phyloP scores from a whole-genome alignment of 2,329 filamentous ascomycete species.

The Fusarium austroafricanum region DNA sequence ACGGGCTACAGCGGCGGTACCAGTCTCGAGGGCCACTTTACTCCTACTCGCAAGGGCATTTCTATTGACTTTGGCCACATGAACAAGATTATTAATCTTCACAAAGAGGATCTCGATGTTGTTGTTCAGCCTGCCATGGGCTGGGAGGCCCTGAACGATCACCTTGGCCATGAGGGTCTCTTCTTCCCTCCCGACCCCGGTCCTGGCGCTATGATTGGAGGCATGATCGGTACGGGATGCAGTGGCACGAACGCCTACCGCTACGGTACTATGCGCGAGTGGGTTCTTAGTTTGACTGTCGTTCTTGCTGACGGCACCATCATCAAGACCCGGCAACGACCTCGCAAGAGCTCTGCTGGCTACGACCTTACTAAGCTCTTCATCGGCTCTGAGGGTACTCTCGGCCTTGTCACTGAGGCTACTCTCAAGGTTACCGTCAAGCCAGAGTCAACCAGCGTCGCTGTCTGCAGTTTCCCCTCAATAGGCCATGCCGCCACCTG shows the following conservation, averaged over 20 bases:
- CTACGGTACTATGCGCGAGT: slow-evolving; percentile 95
- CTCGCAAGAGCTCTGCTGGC: slow-evolving; percentile 88
- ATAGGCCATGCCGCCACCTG: slow-evolving; percentile 81
- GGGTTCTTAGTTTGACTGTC: slow-evolving; percentile 88
- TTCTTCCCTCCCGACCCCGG: slow-evolving; percentile 95
- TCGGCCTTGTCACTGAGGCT: slow-evolving; percentile 91
- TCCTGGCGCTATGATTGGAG: slow-evolving; percentile 91
- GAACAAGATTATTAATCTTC: slow-evolving; percentile 81
- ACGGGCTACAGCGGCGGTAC: slow-evolving; percentile 90
- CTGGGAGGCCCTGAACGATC: slow-evolving; percentile 87
- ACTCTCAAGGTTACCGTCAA: slow-evolving; percentile 87
- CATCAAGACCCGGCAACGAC: slow-evolving; percentile 88
- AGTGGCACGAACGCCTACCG: slow-evolving; percentile 90
- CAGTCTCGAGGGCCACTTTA: slow-evolving; percentile 89
- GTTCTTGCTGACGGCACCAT: slow-evolving; percentile 91
- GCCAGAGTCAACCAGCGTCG: slow-evolving; percentile 83
- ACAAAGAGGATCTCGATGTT: slow-evolving; percentile 82
- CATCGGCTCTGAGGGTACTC: slow-evolving; percentile 90
- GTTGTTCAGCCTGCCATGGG: slow-evolving; percentile 84
- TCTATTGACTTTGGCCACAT: slow-evolving; percentile 89
- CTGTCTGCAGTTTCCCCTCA: slow-evolving; percentile 70
- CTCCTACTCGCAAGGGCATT: slow-evolving; percentile 83
- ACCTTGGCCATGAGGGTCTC: slow-evolving; percentile 76
- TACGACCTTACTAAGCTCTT: slow-evolving; percentile 93
- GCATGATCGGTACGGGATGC: slow-evolving; percentile 81